phyloP scores from a whole-genome alignment of 371 early-diverging fungal species.

The Mucor velutinosus region DNA sequence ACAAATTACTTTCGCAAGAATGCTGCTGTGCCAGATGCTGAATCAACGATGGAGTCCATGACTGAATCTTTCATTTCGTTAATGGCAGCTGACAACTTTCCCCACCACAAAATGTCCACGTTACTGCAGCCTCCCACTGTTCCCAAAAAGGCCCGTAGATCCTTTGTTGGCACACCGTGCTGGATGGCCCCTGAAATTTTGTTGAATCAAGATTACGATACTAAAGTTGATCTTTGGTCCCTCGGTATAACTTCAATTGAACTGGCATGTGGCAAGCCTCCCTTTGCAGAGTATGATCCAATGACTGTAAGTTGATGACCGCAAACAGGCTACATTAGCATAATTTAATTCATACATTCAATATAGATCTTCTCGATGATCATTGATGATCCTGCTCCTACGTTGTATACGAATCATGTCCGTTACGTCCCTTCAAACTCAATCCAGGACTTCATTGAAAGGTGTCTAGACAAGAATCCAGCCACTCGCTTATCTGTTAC shows the following conservation, averaged over 20 bases:
- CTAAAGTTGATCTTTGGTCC: constrained; percentile 87
- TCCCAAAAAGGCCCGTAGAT: constrained; percentile 36
- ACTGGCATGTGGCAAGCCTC: constrained; percentile 92
- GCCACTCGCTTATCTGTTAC: constrained; percentile 62
- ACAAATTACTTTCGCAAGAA: neutral
- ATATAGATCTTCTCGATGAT: constrained; percentile 41
- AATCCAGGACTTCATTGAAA: constrained; percentile 38
- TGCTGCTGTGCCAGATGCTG: neutral
- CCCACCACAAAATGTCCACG: neutral
- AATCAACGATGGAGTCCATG: neutral
- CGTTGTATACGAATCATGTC: constrained; percentile 20
- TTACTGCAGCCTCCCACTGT: neutral
- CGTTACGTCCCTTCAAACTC: constrained; percentile 9
- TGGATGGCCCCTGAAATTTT: constrained; percentile 94
- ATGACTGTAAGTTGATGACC: constrained; percentile 51
- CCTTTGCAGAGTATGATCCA: constrained; percentile 89
- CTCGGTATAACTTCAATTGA: constrained; percentile 96
- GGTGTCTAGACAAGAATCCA: constrained; percentile 68
- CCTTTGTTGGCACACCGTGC: constrained; percentile 83
- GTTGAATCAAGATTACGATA: constrained; percentile 73
- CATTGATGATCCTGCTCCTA: constrained; percentile 41
- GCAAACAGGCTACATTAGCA: neutral
- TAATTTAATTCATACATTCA: neutral
- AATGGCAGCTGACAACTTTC: neutral
- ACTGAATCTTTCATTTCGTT: neutral